Conservation (phyloP, 768 basidiomycete species). For the Leccinum broughii region DNA sequence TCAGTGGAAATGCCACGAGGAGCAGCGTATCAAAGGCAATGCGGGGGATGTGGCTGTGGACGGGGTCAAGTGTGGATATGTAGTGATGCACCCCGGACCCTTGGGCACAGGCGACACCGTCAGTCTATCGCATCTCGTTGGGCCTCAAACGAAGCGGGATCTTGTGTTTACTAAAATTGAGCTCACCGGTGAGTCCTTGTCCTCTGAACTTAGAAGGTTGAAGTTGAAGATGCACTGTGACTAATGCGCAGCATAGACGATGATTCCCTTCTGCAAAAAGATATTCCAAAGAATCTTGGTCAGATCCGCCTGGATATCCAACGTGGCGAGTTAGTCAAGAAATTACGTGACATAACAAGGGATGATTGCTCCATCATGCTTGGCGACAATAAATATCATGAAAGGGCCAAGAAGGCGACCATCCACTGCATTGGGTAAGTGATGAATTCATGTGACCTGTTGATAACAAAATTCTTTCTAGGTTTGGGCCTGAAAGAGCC, state of each 20-base stretch:
- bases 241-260: slow-evolving; percentile 15
- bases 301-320: slow-evolving; percentile 10
- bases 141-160: neutral
- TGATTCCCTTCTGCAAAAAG: slow-evolving; percentile 15
- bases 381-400: neutral
- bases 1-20: neutral
- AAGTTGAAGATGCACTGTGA: neutral
- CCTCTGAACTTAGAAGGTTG: neutral
- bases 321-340: neutral
- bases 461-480: neutral
- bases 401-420: neutral
- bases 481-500: neutral
- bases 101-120: neutral
- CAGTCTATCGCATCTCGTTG: neutral
- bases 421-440: neutral
- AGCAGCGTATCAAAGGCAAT: neutral
- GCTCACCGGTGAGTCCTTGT: neutral
- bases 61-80: neutral
- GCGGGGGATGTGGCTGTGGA: neutral
- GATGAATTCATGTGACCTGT: neutral
- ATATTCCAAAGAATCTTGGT: slow-evolving; percentile 14
- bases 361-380: neutral
- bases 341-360: neutral
- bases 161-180: neutral
- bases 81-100: neutral